Base-by-base conservation (phyloP, 768 basidiomycete genomes). In the Pulveroboletus sp. region DNA sequence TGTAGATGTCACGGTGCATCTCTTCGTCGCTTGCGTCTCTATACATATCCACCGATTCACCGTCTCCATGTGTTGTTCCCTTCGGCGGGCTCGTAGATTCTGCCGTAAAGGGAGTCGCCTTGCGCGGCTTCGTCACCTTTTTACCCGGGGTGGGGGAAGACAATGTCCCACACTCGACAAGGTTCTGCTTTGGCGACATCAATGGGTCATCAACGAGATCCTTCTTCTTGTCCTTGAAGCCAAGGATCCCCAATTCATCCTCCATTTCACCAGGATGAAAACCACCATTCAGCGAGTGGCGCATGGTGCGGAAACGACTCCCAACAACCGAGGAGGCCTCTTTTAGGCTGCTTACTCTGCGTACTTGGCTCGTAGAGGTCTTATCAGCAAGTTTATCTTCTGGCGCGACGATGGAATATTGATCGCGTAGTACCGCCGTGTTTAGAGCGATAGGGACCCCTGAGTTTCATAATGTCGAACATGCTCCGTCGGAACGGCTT, bases 391-490 rank as follows among this genome's bases (percentile, higher is more conserved):
- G 23, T 13, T 50, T 48, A 25, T 42, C 50, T 2, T 23, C 40
- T 6, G 31, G 35, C 5, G 17, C 14, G 14, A 56, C 25, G 27
- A 24, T 25, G 4, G 29, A 13, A 24, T 57, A 48, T n/a, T 45
- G 38, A 16, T 39, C 34, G 31, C 14, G 38, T 14, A n/a, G n/a
- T n/a, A n/a, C n/a, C 17, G 17, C 20, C 50, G 16, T 47, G 43
- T 12, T 23, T 33, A n/a, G 36, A 21, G 4, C 20, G 56, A n/a
- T 41, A 33, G 33, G 45, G 32, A 21, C 33, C 31, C 17, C 40
- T 57, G 23, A 59, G 51, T 37, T 44, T 59, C 40, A 65, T 38
- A 9, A 63, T 48, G 38, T 58, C 53, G 25, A 65, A 54, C 53
- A 56, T 56, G 51, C 54, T 51, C 13, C 49, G 60, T 27, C 54